Evolutionary conservation across 176 grass and related monocot species (phyloP).

Genomic region (Eleusine indica): DNA sequence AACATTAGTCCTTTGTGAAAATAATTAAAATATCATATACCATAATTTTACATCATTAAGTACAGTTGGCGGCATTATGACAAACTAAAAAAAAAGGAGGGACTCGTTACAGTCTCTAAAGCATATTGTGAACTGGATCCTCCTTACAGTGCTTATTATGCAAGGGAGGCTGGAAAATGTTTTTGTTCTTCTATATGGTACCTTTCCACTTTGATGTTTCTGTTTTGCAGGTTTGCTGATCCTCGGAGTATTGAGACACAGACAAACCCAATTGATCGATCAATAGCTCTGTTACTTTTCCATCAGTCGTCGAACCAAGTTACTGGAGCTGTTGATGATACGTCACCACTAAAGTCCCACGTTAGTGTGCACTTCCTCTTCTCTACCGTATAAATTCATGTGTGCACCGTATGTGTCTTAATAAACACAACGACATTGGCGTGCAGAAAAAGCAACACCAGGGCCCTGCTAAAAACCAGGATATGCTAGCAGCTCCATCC

Average conservation of each 20-base stretch:
- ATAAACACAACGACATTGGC: background rate
- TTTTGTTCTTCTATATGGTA: background rate
- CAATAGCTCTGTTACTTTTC: slow-evolving; percentile 85
- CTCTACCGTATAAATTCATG: background rate
- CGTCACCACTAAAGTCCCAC: slow-evolving; percentile 39
- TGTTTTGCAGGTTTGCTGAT: slow-evolving; percentile 58
- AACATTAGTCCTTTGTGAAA: background rate
- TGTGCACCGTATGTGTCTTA: background rate
- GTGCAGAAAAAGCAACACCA: slow-evolving; percentile 48
- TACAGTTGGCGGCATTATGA: background rate
- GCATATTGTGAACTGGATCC: background rate
- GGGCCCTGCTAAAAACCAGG: slow-evolving; percentile 35
- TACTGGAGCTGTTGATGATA: slow-evolving; percentile 48
- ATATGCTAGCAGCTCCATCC: slow-evolving; percentile 16
- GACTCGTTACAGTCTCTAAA: background rate
- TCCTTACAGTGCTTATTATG: background rate
- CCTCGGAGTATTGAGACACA: slow-evolving; percentile 63
- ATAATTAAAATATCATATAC: background rate
- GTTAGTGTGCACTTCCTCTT: slow-evolving; percentile 45
- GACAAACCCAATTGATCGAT: slow-evolving; percentile 89
- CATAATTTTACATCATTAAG: background rate
- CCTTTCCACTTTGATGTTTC: slow-evolving; percentile 43
- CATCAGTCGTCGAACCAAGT: slow-evolving; percentile 52
- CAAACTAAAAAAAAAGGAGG: background rate
- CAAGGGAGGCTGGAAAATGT: slow-evolving; percentile 14